Base-by-base conservation (phyloP, 208 protist species). In the Acanthamoeba culbertsoni region DNA sequence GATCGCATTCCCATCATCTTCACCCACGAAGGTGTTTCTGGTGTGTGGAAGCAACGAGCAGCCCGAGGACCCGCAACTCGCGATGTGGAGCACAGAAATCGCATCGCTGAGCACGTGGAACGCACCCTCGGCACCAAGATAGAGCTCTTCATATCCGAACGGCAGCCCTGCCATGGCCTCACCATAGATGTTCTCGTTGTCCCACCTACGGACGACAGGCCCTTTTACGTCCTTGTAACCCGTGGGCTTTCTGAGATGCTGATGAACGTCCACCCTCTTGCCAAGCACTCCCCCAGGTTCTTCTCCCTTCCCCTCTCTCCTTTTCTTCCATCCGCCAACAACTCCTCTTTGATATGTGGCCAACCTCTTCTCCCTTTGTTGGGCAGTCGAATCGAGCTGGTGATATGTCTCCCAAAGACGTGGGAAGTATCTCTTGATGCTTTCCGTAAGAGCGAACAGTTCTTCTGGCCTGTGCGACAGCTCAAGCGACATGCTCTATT, bases 61-160 rank as follows among this genome's bases (percentile, higher is more conserved):
- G 35, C 75, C 23, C 43, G 51, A 2, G 75, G 75, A 8, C 75
- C 75, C 51, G 75, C 75, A 8, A 86, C 75, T 16, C 75, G 75
- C 43, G 51, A 86, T 35, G 75, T 86, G 31, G 75, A 86, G 35
- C 75, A 86, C 31, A 26, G 75, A 5, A 86, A 86, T 40, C 75
- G 43, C 42, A 86, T 86, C 33, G 75, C 75, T n/a, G 75, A 86
- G 23, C 75, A 86, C 33, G 75, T 86, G 4, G 75, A 86, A 35
- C 43, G 75, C 43, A 86, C 75, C 28, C 75, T 86, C 26, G 75
- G 75, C 75, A 86, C 75, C 75, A 86, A 86, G 43, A 86, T 86
- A 8, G 75, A 86, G 26, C 75, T 86, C 43, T 86, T 86, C 75
- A 86, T 86, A 18, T 86, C 75, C 3, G 75, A 86, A 42, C 43